These are phyloP conservation scores for Quercus robur DNA, from an alignment of 306 rosid genomes.

Conservation along the genomic window DNA sequence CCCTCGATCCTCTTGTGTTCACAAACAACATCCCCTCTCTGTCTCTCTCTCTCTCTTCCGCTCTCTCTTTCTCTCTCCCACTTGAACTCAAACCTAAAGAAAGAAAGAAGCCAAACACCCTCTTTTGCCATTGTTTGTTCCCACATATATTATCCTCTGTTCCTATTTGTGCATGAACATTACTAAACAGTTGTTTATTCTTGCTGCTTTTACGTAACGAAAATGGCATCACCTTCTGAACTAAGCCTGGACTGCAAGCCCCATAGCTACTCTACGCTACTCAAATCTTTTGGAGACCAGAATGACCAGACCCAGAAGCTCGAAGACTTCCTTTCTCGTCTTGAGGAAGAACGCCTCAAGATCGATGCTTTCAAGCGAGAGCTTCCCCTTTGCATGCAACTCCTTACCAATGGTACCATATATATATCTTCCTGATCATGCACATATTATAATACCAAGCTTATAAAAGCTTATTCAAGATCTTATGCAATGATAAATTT, in stretches of 20 bases:
- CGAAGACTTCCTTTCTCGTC: constrained; percentile 76
- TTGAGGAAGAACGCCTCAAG: constrained; percentile 92
- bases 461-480: constrained; percentile 2
- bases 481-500: not conserved
- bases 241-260: constrained; percentile 84
- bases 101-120: constrained; percentile 72
- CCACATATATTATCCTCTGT: constrained; percentile 33
- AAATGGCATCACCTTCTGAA: constrained; percentile 83
- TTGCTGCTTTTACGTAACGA: constrained; percentile 9
- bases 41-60: constrained; percentile 35
- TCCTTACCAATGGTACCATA: constrained; percentile 72
- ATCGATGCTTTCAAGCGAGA: constrained; percentile 98
- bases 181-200: constrained; percentile 19
- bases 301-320: constrained; percentile 67
- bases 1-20: constrained; percentile 73
- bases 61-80: constrained; percentile 28
- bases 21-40: constrained; percentile 51
- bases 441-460: not conserved
- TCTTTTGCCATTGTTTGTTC: constrained; percentile 76
- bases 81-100: constrained; percentile 24
- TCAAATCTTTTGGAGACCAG: constrained; percentile 75
- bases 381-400: constrained; percentile 99
- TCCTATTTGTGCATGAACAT: constrained; percentile 44
- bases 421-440: not conserved
- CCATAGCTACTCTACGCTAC: constrained; percentile 70